A percentile compares a stretch with the other conserved stretches of the same genome.
Evolutionary conservation across 192 early-diverging fungal genomes (phyloP).

Genomic region (Backusella psychrophila): DNA sequence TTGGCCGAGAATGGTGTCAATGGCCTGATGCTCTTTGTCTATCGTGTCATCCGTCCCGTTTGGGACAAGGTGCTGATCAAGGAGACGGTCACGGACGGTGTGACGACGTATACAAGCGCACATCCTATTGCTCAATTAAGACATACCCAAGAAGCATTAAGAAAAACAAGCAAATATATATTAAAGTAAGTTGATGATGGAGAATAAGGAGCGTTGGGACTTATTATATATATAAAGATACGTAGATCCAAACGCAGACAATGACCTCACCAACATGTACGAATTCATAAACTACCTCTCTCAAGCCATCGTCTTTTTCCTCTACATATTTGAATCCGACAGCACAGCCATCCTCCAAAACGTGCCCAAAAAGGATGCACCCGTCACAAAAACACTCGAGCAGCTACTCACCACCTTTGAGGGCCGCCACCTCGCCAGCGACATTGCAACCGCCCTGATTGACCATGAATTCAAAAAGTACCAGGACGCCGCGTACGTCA

Average conservation of each 20-base stretch:
- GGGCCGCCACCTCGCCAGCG: neutral
- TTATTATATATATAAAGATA: neutral
- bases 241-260: neutral
- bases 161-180: neutral
- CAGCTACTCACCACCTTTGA: neutral
- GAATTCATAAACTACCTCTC: neutral
- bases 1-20: neutral
- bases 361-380: neutral
- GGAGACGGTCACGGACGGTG: neutral
- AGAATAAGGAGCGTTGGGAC: neutral
- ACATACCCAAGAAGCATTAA: neutral
- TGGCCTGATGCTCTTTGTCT: neutral
- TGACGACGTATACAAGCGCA: neutral
- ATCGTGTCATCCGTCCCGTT: neutral
- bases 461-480: neutral
- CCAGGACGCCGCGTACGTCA: neutral
- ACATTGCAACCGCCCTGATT: neutral
- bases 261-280: neutral
- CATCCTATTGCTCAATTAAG: neutral
- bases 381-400: neutral
- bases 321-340: slow-evolving; percentile 3
- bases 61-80: neutral
- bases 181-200: neutral
- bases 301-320: neutral
- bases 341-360: neutral